A percentile compares a stretch with the other conserved stretches of the same genome.
phyloP scores from a whole-genome alignment of 2,329 filamentous ascomycete genomes.

The Torrubiellomyces zombiae region DNA sequence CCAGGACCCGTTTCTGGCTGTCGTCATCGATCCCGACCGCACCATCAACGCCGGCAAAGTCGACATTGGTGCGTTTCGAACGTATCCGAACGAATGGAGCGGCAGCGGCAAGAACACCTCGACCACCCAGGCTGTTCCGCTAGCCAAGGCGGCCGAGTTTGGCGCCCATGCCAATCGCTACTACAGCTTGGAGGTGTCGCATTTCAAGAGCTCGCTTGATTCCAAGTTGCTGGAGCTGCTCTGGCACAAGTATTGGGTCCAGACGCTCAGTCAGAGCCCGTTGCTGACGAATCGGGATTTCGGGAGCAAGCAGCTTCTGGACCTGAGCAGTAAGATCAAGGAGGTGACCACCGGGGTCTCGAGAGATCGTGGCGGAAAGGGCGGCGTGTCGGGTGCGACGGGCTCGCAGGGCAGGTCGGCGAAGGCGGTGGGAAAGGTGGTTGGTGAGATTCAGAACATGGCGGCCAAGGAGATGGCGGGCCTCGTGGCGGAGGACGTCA shows the following conservation, averaged over 20 bases:
- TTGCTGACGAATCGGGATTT: constrained; percentile 88
- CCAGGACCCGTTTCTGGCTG: constrained; percentile 81
- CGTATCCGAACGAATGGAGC: constrained; percentile 49
- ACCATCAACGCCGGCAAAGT: constrained; percentile 91
- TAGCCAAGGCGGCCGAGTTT: constrained; percentile 92
- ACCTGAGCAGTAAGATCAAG: constrained; percentile 68
- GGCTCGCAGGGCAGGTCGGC: constrained; percentile 15
- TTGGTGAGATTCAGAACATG: constrained; percentile 43
- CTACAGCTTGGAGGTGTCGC: constrained; percentile 79
- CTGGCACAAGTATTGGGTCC: constrained; percentile 99
- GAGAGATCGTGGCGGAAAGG: constrained; percentile 11
- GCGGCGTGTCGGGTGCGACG: constrained; percentile 10
- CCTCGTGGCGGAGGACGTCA: constrained; percentile 43
- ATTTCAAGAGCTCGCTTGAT: constrained; percentile 90
- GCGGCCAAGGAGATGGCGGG: constrained; percentile 46
- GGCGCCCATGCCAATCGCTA: constrained; percentile 83
- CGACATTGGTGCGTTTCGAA: constrained; percentile 92
- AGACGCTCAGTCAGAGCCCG: constrained; percentile 81
- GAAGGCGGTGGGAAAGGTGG: constrained; percentile 39
- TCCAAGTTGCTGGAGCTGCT: constrained; percentile 69
- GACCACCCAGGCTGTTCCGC: constrained; percentile 62
- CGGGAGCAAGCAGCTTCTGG: constrained; percentile 78
- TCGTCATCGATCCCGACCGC: constrained; percentile 91
- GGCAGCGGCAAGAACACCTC: constrained; percentile 19
- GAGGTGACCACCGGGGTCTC: constrained; percentile 33